A percentile compares a stretch with the other conserved stretches of the same genome.
Evolutionary conservation across 306 rosid species (phyloP).

Genomic region (Trichosanthes truncata): DNA sequence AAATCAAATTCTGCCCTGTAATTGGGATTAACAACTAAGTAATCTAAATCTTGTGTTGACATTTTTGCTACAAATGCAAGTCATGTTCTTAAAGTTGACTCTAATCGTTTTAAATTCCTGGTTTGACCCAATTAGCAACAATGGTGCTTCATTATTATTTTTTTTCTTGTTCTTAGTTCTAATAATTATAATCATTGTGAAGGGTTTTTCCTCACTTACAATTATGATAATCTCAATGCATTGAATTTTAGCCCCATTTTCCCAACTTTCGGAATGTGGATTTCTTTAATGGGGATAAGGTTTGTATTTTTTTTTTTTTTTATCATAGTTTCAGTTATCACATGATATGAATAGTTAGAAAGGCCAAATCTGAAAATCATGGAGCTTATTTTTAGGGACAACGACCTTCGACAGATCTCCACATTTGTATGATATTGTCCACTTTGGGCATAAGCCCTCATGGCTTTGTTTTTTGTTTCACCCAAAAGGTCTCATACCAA

Average conservation of each 20-base stretch:
- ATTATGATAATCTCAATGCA: background rate
- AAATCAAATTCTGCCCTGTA: background rate
- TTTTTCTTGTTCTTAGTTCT: background rate
- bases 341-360: background rate
- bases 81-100: background rate
- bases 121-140: background rate
- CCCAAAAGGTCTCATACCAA: too few species aligned
- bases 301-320: background rate
- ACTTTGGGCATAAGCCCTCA: too few species aligned
- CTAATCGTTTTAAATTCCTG: background rate
- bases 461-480: too few species aligned
- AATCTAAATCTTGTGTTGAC: background rate
- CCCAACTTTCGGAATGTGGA: background rate
- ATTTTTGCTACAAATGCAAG: background rate
- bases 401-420: too few species aligned
- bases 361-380: background rate
- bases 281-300: background rate
- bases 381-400: background rate
- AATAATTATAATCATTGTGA: background rate
- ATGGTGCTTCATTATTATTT: background rate
- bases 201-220: background rate
- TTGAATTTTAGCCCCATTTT: background rate
- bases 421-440: too few species aligned
- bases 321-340: slow-evolving; percentile 1
- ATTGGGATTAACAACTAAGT: background rate